Percentiles rank a stretch among this genome's conserved stretches.
Evolutionary conservation across 2,329 filamentous ascomycete genomes (phyloP).

Genomic region (Laburnicola sp.): DNA sequence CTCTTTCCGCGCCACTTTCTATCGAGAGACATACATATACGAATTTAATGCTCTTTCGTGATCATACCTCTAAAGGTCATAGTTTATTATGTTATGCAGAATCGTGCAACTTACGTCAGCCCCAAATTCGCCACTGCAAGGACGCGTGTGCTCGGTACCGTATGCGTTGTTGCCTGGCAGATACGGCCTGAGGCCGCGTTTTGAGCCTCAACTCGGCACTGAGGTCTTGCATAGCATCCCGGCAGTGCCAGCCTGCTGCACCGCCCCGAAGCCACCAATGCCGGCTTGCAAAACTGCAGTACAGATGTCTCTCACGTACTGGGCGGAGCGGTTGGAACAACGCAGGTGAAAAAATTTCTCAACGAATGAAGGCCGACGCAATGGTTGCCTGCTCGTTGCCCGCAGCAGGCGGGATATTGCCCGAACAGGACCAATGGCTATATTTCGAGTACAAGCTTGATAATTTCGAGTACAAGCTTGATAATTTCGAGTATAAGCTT

Average conservation of each 20-base stretch:
- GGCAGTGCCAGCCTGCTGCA: slow-evolving; percentile 3
- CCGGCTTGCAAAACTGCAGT: neutral
- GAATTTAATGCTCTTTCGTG: neutral
- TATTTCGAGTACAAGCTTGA: neutral
- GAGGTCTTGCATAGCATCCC: neutral
- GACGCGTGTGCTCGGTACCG: neutral
- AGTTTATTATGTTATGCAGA: neutral
- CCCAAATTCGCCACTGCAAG: neutral
- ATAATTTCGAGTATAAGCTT: too few relatives aligned
- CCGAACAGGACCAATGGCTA: neutral
- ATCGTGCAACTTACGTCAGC: neutral
- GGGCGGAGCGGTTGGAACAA: neutral
- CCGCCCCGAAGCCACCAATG: slow-evolving; percentile 2
- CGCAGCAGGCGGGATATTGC: neutral
- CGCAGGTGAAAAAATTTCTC: slow-evolving; percentile 4
- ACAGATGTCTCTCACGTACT: neutral
- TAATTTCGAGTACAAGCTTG: too few relatives aligned
- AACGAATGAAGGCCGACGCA: neutral
- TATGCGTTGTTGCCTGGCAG: neutral
- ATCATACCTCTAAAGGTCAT: neutral
- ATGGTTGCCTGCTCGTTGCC: neutral
- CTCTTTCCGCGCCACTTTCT: too few relatives aligned
- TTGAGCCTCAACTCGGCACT: slow-evolving; percentile 2
- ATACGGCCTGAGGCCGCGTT: neutral
- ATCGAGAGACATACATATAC: neutral